These are phyloP conservation scores for Pseudocercospora crystallina DNA, from an alignment of 2,329 filamentous ascomycete species.

Conservation along the genomic window DNA sequence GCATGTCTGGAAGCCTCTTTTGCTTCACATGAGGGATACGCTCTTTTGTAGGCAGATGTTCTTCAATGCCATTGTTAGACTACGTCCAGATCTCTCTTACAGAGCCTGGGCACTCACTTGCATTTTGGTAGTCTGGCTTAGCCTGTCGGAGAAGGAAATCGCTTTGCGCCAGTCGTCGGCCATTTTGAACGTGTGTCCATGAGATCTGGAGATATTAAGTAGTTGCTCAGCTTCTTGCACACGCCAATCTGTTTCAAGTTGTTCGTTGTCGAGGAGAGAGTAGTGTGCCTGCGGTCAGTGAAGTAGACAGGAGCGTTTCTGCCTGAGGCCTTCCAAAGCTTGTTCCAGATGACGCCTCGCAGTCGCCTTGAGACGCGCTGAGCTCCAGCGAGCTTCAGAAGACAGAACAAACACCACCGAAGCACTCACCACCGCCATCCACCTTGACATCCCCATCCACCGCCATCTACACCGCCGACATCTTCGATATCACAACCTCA, in stretches of 20 bases:
- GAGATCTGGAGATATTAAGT: no score
- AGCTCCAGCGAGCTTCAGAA: no score
- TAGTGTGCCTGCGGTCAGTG: no score
- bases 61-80: conserved; percentile 35
- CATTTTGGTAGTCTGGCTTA: conserved; percentile 49
- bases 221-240: neutral
- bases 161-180: conserved; percentile 41
- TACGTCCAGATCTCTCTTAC: neutral
- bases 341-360: no score
- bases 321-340: no score
- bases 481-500: neutral
- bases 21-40: conserved; percentile 45
- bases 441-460: conserved; percentile 1
- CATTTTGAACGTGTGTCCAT: conserved; percentile 16
- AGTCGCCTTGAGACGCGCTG: no score
- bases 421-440: neutral
- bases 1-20: conserved; percentile 58
- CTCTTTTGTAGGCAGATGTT: conserved; percentile 49
- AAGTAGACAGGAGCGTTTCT: no score
- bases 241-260: neutral
- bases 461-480: neutral
- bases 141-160: conserved; percentile 47
- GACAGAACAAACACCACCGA: neutral
- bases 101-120: conserved; percentile 37
- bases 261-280: neutral